Evolutionary conservation across 345 rosid species (phyloP).

Genomic region (Salix dunnii): DNA sequence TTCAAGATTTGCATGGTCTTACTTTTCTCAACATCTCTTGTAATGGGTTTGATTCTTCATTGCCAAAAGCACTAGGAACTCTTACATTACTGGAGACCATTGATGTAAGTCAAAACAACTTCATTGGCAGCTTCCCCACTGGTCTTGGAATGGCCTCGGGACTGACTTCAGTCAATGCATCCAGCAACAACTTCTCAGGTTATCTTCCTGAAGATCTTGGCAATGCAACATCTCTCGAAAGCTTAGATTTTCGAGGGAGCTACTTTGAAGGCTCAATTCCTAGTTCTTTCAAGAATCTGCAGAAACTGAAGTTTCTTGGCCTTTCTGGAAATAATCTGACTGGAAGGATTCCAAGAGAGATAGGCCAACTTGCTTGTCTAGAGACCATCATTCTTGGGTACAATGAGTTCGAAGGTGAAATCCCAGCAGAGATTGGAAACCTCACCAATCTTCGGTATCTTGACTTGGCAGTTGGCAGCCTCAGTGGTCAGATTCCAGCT

Average conservation of each 20-base stretch:
- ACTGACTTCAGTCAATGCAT: constrained; percentile 66
- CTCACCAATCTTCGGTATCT: constrained; percentile 71
- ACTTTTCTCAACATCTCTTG: constrained; percentile 47
- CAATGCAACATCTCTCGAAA: constrained; percentile 57
- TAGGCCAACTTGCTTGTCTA: constrained; percentile 68
- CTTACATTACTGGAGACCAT: constrained; percentile 54
- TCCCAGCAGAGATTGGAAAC: constrained; percentile 68
- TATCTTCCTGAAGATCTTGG: constrained; percentile 80
- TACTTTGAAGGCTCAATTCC: constrained; percentile 71
- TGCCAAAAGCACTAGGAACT: constrained; percentile 54
- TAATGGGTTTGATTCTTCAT: constrained; percentile 49
- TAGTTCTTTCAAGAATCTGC: constrained; percentile 54
- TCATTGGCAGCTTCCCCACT: constrained; percentile 62
- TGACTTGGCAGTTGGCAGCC: constrained; percentile 68
- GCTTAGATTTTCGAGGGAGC: constrained; percentile 77
- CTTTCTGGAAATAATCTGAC: constrained; percentile 89
- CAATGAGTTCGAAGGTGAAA: constrained; percentile 71
- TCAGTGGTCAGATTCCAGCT: constrained; percentile 69
- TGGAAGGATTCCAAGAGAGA: constrained; percentile 60
- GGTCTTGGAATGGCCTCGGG: constrained; percentile 72
- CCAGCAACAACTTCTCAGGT: constrained; percentile 83
- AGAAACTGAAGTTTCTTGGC: constrained; percentile 75
- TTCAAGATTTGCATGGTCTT: constrained; percentile 45
- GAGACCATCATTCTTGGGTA: constrained; percentile 85
- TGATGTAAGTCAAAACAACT: constrained; percentile 70